phyloP scores from a whole-genome alignment of 257 asterid species.

The Lycium barbarum region DNA sequence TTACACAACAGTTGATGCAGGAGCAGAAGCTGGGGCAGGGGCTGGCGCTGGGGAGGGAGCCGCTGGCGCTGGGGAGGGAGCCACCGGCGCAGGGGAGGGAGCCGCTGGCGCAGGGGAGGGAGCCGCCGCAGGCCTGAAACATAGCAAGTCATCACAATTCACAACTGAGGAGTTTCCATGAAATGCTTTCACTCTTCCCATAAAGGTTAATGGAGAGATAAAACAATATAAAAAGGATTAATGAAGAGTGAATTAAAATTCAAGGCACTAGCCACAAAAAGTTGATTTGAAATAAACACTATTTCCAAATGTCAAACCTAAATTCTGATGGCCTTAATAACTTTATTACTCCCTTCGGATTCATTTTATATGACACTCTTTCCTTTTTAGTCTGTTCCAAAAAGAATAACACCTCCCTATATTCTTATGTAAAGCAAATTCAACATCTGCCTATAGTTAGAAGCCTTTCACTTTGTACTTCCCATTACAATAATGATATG shows the following conservation, averaged over 20 bases:
- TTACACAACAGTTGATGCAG: constrained; percentile 37
- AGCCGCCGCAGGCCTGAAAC: constrained; percentile 25
- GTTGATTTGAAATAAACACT: not conserved
- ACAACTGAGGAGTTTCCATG: not conserved
- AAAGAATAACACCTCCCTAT: not conserved
- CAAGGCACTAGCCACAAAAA: constrained; percentile 7
- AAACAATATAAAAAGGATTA: not conserved
- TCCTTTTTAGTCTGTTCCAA: not conserved
- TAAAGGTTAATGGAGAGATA: constrained; percentile 17
- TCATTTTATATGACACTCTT: not conserved
- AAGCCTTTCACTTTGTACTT: not conserved
- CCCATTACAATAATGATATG: constrained; percentile 5
- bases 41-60: constrained; percentile 20
- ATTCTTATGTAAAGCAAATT: not conserved
- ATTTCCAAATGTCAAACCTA: not conserved
- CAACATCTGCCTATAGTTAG: not conserved
- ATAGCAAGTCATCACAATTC: not conserved
- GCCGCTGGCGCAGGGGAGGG: not conserved
- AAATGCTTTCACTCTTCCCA: not conserved
- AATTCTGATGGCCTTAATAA: not conserved
- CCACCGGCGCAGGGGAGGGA: not conserved
- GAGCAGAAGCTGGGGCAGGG: constrained; percentile 27
- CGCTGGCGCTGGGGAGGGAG: constrained; percentile 27
- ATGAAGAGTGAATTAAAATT: not conserved
- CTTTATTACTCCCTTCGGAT: not conserved